Evolutionary conservation across 371 early-diverging fungal genomes (phyloP).

Genomic region (Actinomortierella ambigua): DNA sequence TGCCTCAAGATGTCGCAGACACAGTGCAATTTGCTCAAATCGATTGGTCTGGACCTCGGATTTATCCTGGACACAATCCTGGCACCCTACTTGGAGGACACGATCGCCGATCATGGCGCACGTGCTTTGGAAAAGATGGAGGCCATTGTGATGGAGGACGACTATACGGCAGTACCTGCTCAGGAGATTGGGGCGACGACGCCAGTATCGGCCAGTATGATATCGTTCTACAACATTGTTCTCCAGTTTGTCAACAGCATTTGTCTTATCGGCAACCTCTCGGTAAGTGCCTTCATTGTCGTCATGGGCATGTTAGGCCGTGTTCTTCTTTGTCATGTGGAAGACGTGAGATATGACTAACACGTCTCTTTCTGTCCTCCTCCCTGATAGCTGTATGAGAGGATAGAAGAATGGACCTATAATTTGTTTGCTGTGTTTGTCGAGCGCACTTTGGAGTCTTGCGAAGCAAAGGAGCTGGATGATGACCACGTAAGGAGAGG

Average conservation of each 20-base stretch:
- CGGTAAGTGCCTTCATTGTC: constrained; percentile 50
- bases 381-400: background rate
- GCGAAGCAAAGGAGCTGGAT: background rate
- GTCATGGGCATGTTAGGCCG: background rate
- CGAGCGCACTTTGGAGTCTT: background rate
- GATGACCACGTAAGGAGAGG: constrained; percentile 11
- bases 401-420: too few relatives aligned
- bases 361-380: too few relatives aligned
- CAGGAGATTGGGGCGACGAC: constrained; percentile 56
- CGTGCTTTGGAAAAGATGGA: constrained; percentile 52
- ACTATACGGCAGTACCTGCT: constrained; percentile 61
- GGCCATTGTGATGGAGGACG: constrained; percentile 66
- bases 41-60: constrained; percentile 84
- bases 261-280: constrained; percentile 67
- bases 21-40: constrained; percentile 64
- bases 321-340: background rate
- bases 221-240: constrained; percentile 71
- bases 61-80: constrained; percentile 86
- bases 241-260: constrained; percentile 82
- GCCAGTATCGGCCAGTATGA: constrained; percentile 60
- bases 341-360: too few relatives aligned
- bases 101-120: constrained; percentile 67
- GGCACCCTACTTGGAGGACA: constrained; percentile 69
- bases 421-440: too few relatives aligned
- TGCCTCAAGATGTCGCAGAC: constrained; percentile 82